Conservation (phyloP, 371 early-diverging fungal genomes). For the Mucor lusitanicus region DNA sequence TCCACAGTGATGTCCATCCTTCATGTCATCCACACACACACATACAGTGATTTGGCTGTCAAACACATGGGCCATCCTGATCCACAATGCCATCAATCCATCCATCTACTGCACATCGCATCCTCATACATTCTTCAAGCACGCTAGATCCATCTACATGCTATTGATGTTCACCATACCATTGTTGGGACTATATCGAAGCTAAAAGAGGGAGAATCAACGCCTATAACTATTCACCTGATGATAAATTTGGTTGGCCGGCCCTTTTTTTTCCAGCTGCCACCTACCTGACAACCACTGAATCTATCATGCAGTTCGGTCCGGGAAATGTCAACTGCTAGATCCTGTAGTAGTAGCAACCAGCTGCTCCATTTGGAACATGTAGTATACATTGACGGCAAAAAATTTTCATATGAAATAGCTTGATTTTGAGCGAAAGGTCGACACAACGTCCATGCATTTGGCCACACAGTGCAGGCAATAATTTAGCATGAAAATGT, state of each 20-base stretch:
- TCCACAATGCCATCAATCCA: conserved; percentile 9
- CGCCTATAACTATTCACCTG: neutral
- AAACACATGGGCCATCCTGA: neutral
- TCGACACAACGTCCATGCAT: neutral
- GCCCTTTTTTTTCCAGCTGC: neutral
- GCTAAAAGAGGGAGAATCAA: conserved; percentile 33
- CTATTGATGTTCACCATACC: conserved; percentile 20
- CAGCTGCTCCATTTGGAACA: neutral
- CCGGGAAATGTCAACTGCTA: neutral
- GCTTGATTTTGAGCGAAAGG: neutral
- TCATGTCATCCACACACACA: neutral
- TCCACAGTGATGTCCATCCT: no score
- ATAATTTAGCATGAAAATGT: neutral
- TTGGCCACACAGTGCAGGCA: neutral
- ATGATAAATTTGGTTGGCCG: conserved; percentile 20
- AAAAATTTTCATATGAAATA: neutral
- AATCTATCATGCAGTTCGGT: neutral
- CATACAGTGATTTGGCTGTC: neutral
- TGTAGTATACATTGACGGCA: neutral
- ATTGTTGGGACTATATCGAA: conserved; percentile 35
- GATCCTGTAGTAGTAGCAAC: neutral
- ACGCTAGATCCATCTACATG: neutral
- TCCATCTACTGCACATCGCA: neutral
- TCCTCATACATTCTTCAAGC: neutral
- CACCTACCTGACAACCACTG: neutral